Conservation (phyloP, 2,329 filamentous ascomycete species). For the Colletotrichum phormii region DNA sequence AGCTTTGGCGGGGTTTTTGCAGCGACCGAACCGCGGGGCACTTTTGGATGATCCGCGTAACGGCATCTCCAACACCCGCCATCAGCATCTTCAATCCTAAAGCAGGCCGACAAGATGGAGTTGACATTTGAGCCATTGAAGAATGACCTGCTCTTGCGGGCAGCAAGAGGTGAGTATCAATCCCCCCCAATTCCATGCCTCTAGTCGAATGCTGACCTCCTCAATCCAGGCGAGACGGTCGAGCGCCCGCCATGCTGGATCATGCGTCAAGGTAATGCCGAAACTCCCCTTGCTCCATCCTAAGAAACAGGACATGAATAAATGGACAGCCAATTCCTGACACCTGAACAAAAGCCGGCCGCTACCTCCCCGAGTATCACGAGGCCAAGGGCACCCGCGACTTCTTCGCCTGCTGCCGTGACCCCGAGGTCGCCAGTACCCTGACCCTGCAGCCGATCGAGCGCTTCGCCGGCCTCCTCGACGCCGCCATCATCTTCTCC, state of each 20-base stretch:
- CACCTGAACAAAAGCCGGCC: slow-evolving; percentile 73
- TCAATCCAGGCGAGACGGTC: slow-evolving; percentile 79
- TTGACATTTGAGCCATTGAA: slow-evolving; percentile 84
- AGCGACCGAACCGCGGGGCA: slow-evolving; percentile 18
- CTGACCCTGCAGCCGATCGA: slow-evolving; percentile 96
- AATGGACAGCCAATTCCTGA: slow-evolving; percentile 29
- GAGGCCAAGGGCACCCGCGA: slow-evolving; percentile 90
- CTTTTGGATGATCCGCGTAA: slow-evolving; percentile 13
- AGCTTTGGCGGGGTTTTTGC: slow-evolving; percentile 37
- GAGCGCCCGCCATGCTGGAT: slow-evolving; percentile 98
- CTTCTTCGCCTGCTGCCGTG: slow-evolving; percentile 98
- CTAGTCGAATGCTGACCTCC: slow-evolving; percentile 37
- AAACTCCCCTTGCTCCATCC: background rate
- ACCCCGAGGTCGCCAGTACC: slow-evolving; percentile 91
- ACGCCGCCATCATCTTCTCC: slow-evolving; percentile 98
- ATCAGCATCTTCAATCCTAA: background rate
- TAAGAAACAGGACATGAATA: background rate
- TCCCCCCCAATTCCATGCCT: background rate
- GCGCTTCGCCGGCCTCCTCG: slow-evolving; percentile 88
- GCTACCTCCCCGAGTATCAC: slow-evolving; percentile 98
- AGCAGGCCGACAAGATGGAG: slow-evolving; percentile 63
- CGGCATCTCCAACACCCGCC: background rate
- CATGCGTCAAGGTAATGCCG: slow-evolving; percentile 89
- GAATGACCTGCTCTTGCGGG: slow-evolving; percentile 92
- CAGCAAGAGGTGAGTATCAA: slow-evolving; percentile 80